Conservation (phyloP, 495 filamentous ascomycete species). For the Aspergillus saccharolyticus region DNA sequence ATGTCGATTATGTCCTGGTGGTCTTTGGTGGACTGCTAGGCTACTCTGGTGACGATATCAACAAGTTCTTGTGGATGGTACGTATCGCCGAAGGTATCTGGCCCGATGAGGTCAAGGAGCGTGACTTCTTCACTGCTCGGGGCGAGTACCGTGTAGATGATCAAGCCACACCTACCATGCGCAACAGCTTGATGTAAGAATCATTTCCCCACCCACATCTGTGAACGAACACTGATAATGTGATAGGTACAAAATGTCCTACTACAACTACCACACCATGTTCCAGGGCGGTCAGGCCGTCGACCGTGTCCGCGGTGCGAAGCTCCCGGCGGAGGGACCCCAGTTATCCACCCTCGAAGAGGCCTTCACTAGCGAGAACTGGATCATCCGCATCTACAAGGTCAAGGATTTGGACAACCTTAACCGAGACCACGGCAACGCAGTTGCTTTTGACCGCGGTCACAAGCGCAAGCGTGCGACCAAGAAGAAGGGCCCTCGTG, state of each 20-base stretch:
- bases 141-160: conserved; percentile 96
- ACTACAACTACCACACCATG: conserved; percentile 91
- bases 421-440: conserved; percentile 80
- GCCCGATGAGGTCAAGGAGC: conserved; percentile 97
- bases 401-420: conserved; percentile 98
- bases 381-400: conserved; percentile 99
- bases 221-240: conserved; percentile 30
- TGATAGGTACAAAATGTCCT: conserved; percentile 98
- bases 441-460: conserved; percentile 83
- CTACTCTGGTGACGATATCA: conserved; percentile 99
- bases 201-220: neutral
- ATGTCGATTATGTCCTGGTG: conserved; percentile 96
- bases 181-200: conserved; percentile 96
- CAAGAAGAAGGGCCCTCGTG: conserved; percentile 73
- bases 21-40: conserved; percentile 96
- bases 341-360: conserved; percentile 87
- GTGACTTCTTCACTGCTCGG: conserved; percentile 89
- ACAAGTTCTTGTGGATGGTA: conserved; percentile 99
- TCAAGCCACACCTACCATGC: conserved; percentile 94
- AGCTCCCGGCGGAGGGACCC: conserved; percentile 80
- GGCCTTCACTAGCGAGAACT: conserved; percentile 98
- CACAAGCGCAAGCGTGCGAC: conserved; percentile 87
- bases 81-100: conserved; percentile 98
- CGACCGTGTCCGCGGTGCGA: conserved; percentile 80
- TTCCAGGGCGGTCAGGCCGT: conserved; percentile 89